Conservation (phyloP, 352 stramenopile species). For the Thalassiosira exigua region DNA sequence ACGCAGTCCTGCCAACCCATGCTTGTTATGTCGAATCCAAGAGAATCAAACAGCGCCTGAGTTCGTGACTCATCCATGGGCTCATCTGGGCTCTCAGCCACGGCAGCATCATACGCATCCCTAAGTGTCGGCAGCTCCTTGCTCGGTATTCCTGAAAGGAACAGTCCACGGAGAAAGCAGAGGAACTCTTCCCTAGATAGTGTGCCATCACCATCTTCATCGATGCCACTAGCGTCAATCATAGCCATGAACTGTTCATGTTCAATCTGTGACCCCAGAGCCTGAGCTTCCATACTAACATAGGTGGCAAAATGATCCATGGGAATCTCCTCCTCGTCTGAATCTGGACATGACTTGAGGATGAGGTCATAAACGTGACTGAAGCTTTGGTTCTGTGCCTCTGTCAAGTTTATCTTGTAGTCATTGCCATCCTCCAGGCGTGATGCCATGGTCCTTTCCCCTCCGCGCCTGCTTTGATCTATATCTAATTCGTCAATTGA, state of each 20-base stretch:
- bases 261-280: slow-evolving; percentile 3
- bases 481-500: neutral
- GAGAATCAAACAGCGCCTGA: neutral
- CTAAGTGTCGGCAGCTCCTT: slow-evolving; percentile 1
- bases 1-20: neutral
- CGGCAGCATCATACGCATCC: slow-evolving; percentile 10
- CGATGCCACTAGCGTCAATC: slow-evolving; percentile 12
- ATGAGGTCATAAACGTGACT: slow-evolving; percentile 15
- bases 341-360: neutral
- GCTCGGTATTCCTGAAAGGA: slow-evolving; percentile 5
- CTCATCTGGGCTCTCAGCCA: neutral
- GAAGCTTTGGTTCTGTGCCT: slow-evolving; percentile 3
- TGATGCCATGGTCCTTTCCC: neutral
- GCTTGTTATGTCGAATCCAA: slow-evolving; percentile 5
- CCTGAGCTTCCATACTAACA: slow-evolving; percentile 11
- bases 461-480: neutral
- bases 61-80: slow-evolving; percentile 14
- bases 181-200: slow-evolving; percentile 23
- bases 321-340: slow-evolving; percentile 6
- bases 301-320: slow-evolving; percentile 8
- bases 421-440: slow-evolving; percentile 3
- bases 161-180: slow-evolving; percentile 2
- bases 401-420: slow-evolving; percentile 19
- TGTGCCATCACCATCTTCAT: slow-evolving; percentile 22
- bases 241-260: slow-evolving; percentile 16